phyloP scores from a whole-genome alignment of 1,139 yeast genomes.

The Torulaspora pretoriensis region DNA sequence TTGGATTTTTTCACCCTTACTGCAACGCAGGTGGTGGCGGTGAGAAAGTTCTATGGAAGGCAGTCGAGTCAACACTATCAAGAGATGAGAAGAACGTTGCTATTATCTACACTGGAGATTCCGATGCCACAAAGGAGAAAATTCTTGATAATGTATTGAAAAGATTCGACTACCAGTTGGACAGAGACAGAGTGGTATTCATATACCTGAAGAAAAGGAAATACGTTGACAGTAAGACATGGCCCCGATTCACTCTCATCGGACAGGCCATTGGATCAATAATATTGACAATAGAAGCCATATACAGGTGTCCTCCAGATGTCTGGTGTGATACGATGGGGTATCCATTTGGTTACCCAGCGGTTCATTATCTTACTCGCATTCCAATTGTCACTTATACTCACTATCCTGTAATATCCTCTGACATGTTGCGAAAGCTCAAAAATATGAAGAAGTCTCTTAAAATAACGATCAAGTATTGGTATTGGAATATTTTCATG shows the following conservation, averaged over 20 bases:
- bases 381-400: constrained; percentile 83
- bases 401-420: constrained; percentile 88
- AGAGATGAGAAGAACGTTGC: constrained; percentile 53
- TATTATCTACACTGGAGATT: constrained; percentile 72
- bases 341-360: constrained; percentile 77
- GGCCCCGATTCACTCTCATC: constrained; percentile 75
- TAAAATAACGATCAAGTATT: constrained; percentile 43
- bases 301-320: constrained; percentile 70
- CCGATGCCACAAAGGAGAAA: constrained; percentile 45
- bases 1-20: constrained; percentile 92
- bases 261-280: constrained; percentile 86
- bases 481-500: constrained; percentile 69
- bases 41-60: constrained; percentile 94
- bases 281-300: constrained; percentile 65
- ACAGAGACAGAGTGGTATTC: constrained; percentile 58
- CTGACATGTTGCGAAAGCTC: constrained; percentile 72
- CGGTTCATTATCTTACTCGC: constrained; percentile 50
- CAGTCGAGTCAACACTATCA: constrained; percentile 66
- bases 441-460: constrained; percentile 35
- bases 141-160: constrained; percentile 56
- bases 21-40: constrained; percentile 99
- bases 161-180: constrained; percentile 62
- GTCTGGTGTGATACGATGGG: constrained; percentile 96
- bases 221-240: constrained; percentile 64
- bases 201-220: constrained; percentile 61